Percentiles rank a stretch among this genome's conserved stretches.
These are phyloP conservation scores for Coemansia sp. DNA, from an alignment of 192 early-diverging fungal genomes.

Conservation along the genomic window DNA sequence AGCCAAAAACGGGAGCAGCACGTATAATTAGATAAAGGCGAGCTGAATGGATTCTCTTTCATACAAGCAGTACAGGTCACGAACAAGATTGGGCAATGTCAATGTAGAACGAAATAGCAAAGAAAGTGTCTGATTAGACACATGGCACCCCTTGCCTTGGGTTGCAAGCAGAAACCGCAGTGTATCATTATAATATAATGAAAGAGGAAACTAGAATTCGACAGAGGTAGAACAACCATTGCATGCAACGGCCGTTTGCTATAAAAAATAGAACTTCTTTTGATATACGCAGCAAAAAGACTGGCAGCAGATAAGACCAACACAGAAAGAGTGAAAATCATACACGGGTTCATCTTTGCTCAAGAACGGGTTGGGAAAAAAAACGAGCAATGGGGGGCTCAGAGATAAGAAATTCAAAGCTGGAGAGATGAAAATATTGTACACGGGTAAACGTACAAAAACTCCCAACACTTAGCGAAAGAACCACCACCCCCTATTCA, in stretches of 20 bases:
- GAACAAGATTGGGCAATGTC: not conserved
- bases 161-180: not conserved
- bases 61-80: not conserved
- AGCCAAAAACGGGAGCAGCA: not conserved
- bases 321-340: too few relatives aligned
- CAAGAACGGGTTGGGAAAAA: not conserved
- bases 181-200: not conserved
- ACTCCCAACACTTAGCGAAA: too few relatives aligned
- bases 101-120: not conserved
- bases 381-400: too few relatives aligned
- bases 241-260: not conserved
- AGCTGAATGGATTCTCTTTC: not conserved
- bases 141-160: not conserved
- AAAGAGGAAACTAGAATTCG: not conserved
- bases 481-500: not conserved
- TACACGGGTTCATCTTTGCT: not conserved
- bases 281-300: too few relatives aligned
- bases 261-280: not conserved
- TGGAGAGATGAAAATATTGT: not conserved
- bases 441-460: too few relatives aligned
- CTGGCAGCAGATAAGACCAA: too few relatives aligned
- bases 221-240: not conserved
- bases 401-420: too few relatives aligned
- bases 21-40: not conserved
- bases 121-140: not conserved